phyloP scores from a whole-genome alignment of 257 asterid genomes.

The Salvia rosmarinus region DNA sequence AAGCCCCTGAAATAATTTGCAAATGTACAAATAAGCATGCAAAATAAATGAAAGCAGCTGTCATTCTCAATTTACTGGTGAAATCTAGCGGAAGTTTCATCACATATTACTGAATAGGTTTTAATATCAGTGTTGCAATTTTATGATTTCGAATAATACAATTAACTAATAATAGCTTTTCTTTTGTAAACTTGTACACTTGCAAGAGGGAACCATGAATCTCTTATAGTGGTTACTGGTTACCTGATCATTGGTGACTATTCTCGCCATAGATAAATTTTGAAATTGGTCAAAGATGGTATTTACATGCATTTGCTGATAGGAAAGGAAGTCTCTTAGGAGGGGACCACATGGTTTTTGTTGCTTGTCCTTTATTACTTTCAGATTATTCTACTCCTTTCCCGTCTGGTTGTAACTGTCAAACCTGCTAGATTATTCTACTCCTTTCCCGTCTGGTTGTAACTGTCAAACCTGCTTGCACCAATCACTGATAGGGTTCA shows the following conservation, averaged over 20 bases:
- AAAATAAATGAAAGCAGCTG: neutral
- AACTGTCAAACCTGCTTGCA: conserved; percentile 1
- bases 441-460: conserved; percentile 12
- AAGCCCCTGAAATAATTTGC: neutral
- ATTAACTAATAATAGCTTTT: neutral
- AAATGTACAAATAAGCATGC: neutral
- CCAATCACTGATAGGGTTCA: neutral
- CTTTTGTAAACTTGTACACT: neutral
- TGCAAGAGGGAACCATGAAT: neutral
- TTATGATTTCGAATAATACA: too few relatives aligned
- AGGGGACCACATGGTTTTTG: neutral
- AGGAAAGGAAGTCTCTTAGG: neutral
- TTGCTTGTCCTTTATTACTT: neutral
- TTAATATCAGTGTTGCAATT: neutral
- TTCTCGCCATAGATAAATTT: neutral
- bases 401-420: conserved; percentile 4
- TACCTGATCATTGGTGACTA: neutral
- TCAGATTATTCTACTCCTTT: conserved; percentile 1
- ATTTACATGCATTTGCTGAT: neutral
- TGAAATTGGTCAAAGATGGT: neutral
- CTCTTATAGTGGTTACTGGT: neutral
- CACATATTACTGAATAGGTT: neutral
- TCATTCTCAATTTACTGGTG: neutral
- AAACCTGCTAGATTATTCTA: conserved; percentile 6
- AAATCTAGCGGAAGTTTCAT: neutral